phyloP scores from a whole-genome alignment of 2,329 filamentous ascomycete genomes.

The Knufia fluminis region DNA sequence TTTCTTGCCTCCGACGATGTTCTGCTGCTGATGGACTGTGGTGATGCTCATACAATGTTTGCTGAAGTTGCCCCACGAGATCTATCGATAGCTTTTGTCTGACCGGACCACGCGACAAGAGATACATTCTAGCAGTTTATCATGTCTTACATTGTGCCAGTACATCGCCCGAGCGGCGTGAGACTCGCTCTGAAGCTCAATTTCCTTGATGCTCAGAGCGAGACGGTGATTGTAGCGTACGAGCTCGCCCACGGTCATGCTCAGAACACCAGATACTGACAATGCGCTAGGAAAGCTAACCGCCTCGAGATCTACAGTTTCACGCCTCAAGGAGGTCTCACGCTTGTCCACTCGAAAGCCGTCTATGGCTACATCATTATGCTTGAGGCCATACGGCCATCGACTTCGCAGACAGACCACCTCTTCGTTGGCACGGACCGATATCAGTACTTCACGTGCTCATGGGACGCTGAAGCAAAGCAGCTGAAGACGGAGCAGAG shows the following conservation, averaged over 20 bases:
- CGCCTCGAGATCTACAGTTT: slow-evolving; percentile 74
- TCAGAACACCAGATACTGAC: neutral
- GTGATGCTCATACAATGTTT: neutral
- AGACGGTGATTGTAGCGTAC: slow-evolving; percentile 82
- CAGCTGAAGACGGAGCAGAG: slow-evolving; percentile 49
- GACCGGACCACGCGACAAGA: neutral
- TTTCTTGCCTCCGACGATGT: neutral
- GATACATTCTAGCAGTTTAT: neutral
- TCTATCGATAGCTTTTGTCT: slow-evolving; percentile 4
- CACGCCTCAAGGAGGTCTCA: slow-evolving; percentile 50
- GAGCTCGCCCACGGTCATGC: slow-evolving; percentile 26
- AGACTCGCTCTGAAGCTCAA: slow-evolving; percentile 76
- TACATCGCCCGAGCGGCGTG: slow-evolving; percentile 85
- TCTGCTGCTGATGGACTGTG: neutral
- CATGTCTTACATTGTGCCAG: slow-evolving; percentile 93
- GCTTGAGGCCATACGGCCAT: slow-evolving; percentile 69
- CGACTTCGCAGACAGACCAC: slow-evolving; percentile 65
- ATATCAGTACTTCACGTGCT: slow-evolving; percentile 81
- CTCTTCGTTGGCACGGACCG: slow-evolving; percentile 88
- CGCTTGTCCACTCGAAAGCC: slow-evolving; percentile 57
- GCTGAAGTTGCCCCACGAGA: slow-evolving; percentile 8
- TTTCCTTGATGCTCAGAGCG: slow-evolving; percentile 63
- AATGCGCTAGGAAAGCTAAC: slow-evolving; percentile 60
- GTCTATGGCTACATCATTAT: slow-evolving; percentile 83
- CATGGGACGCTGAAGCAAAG: slow-evolving; percentile 58